Evolutionary conservation across 2,329 filamentous ascomycete species (phyloP).

Genomic region (Diaporthe australafricana): DNA sequence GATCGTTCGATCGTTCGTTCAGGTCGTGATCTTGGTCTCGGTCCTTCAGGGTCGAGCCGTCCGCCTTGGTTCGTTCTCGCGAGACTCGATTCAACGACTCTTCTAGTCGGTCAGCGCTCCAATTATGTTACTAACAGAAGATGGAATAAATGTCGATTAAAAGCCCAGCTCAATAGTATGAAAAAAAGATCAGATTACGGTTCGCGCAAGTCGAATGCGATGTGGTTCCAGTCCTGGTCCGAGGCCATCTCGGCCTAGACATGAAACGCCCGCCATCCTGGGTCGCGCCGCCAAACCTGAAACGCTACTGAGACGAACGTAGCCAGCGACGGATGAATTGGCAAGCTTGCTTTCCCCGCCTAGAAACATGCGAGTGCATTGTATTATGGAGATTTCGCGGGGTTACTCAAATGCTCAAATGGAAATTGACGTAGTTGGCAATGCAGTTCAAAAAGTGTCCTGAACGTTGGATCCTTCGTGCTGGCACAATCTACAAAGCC

Average conservation of each 20-base stretch:
- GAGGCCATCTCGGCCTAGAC: conserved; percentile 20
- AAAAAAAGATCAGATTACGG: neutral
- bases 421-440: neutral
- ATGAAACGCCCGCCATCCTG: conserved; percentile 23
- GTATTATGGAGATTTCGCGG: neutral
- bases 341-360: conserved; percentile 6
- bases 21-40: neutral
- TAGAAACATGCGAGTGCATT: neutral
- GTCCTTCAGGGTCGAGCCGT: neutral
- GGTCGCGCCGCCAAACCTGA: conserved; percentile 37
- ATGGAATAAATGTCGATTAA: neutral
- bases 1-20: neutral
- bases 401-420: neutral
- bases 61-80: neutral
- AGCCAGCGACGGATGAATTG: neutral
- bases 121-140: conserved; percentile 12
- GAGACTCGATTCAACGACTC: neutral
- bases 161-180: conserved; percentile 11
- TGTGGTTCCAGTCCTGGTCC: conserved; percentile 12
- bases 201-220: neutral
- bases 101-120: neutral
- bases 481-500: no score
- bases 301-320: conserved; percentile 43
- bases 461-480: neutral
- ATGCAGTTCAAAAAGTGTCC: neutral